Base-by-base conservation (phyloP, 352 stramenopile genomes). In the Achlya hypogyna region DNA sequence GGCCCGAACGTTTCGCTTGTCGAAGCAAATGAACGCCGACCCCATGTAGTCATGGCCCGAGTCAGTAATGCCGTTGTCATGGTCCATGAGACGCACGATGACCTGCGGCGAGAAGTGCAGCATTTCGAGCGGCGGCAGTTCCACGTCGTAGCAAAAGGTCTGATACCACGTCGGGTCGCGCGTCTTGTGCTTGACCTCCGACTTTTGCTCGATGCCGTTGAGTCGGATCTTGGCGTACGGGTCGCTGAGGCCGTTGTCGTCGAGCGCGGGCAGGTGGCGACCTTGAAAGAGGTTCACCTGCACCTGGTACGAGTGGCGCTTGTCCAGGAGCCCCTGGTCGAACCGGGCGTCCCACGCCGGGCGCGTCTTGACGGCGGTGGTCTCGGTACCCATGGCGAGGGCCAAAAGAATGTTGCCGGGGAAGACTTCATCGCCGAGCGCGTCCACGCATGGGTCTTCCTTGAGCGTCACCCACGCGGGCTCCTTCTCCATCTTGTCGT, bases 221-320 rank as follows among this genome's bases (percentile, higher is more conserved):
- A 86, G 92, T 29, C 79, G 80, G 14, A 93, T 76, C 23, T 91
- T 75, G 25, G 94, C 66, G 68, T 89, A 96, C 4, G 87, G 87
- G 67, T 96, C 86, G 51, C 94, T 68, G 23, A 95, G 69, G 8
- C 87, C 87, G 58, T 93, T 95, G 27, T 86, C 87, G 66, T 96
- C 87, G 42, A 85, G 80, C 54, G 86, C 76, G 12, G 87, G 87
- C 38, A 96, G 75, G 14, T 78, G 75, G 9, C 84, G 78, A 34
- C 82, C 86, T 69, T 96, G 87, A 62, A 91, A 96, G 31, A 96
- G 75, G 67, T 96, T 84, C 20, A 91, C 85, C 34, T 82, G 86
- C 29, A 96, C 71, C 56, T 91, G 83, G 62, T 89, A 96, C 23
- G 83, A 80, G n/a, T 87, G 75, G 31, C 81, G 84, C 58, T 88